Percentiles rank a stretch among this genome's conserved stretches.
Evolutionary conservation across 768 basidiomycete species (phyloP).

Genomic region (Trametes elegans): DNA sequence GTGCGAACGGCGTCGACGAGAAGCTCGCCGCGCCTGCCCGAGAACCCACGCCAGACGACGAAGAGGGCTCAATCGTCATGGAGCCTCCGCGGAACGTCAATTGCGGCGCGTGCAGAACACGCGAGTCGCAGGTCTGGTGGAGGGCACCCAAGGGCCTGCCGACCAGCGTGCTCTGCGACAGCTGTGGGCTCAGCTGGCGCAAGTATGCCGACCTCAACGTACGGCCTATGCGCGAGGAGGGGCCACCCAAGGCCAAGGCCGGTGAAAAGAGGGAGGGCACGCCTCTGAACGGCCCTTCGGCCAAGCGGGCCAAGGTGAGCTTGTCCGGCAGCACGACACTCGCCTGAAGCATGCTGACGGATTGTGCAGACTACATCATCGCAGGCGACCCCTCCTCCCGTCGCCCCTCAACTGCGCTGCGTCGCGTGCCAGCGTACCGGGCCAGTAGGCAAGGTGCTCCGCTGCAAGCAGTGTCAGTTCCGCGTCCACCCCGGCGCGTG

Average conservation of each 20-base stretch:
- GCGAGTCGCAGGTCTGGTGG: slow-evolving; percentile 84
- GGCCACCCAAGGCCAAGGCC: slow-evolving; percentile 34
- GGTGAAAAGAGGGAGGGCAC: slow-evolving; percentile 63
- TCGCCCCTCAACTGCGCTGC: slow-evolving; percentile 67
- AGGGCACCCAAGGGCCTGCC: slow-evolving; percentile 86
- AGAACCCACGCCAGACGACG: slow-evolving; percentile 42
- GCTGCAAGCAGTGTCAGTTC: slow-evolving; percentile 79
- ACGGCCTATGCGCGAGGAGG: slow-evolving; percentile 67
- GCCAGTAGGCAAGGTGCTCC: slow-evolving; percentile 72
- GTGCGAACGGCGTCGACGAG: slow-evolving; percentile 28
- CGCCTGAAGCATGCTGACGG: not conserved
- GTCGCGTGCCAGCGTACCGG: slow-evolving; percentile 74
- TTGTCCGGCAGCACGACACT: no score
- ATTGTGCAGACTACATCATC: slow-evolving; percentile 35
- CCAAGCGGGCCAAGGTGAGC: slow-evolving; percentile 66
- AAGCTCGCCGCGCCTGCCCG: slow-evolving; percentile 10
- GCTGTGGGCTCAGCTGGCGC: slow-evolving; percentile 84
- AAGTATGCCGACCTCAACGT: slow-evolving; percentile 91
- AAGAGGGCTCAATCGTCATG: slow-evolving; percentile 73
- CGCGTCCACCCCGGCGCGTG: slow-evolving; percentile 74
- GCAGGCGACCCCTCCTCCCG: slow-evolving; percentile 56
- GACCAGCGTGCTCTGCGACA: slow-evolving; percentile 78
- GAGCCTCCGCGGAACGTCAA: slow-evolving; percentile 49
- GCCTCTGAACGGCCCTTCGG: slow-evolving; percentile 44
- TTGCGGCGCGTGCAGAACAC: slow-evolving; percentile 84